Percentiles rank a stretch among this genome's conserved stretches.
These are phyloP conservation scores for Exophiala xenobiotica DNA, from an alignment of 2,329 filamentous ascomycete species.

Conservation along the genomic window DNA sequence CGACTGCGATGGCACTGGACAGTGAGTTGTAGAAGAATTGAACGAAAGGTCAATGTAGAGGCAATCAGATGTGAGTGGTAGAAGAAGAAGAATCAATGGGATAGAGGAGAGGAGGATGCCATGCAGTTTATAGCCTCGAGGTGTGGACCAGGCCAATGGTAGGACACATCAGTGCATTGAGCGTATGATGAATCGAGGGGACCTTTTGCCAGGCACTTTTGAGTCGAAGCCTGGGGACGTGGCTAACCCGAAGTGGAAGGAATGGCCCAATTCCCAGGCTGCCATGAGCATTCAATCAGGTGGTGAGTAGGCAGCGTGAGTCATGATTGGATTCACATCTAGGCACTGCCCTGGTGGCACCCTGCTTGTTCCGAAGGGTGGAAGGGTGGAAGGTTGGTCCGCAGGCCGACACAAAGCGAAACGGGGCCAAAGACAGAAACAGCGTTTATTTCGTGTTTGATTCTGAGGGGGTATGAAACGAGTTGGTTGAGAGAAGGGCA, in stretches of 20 bases:
- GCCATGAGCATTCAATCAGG: constrained; percentile 12
- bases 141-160: constrained; percentile 17
- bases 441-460: not conserved
- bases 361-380: not conserved
- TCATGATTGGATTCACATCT: constrained; percentile 16
- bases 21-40: constrained; percentile 3
- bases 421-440: not conserved
- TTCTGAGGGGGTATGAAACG: not conserved
- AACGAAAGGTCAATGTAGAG: constrained; percentile 1
- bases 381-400: not conserved
- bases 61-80: constrained; percentile 2
- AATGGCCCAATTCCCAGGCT: constrained; percentile 25
- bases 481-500: not conserved
- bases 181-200: constrained; percentile 7
- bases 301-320: constrained; percentile 1
- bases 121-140: constrained; percentile 22
- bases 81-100: constrained; percentile 11
- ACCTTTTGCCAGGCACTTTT: constrained; percentile 17
- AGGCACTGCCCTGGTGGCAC: not conserved
- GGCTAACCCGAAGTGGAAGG: not conserved
- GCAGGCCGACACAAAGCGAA: not conserved
- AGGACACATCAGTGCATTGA: constrained; percentile 17
- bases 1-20: constrained; percentile 11
- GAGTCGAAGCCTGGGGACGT: constrained; percentile 22
- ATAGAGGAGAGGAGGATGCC: constrained; percentile 10